These are phyloP conservation scores for Starmerella bacillaris DNA, from an alignment of 805 yeast genomes.

Conservation along the genomic window DNA sequence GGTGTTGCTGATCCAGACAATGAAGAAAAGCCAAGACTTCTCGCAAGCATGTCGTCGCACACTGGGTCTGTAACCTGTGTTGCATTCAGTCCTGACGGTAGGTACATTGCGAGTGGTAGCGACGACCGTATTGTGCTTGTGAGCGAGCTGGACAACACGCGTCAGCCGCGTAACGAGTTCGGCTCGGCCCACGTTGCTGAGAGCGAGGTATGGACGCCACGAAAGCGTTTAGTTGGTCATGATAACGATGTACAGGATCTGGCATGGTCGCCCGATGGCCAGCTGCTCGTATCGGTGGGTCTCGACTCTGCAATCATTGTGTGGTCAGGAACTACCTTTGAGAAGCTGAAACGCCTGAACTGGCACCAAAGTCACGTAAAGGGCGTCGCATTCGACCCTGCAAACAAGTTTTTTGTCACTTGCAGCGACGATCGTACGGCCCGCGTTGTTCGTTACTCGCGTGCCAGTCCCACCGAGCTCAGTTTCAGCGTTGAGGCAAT, in stretches of 20 bases:
- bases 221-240: slow-evolving; percentile 85
- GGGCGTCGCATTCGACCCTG: slow-evolving; percentile 95
- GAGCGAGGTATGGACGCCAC: slow-evolving; percentile 83
- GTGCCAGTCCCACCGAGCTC: slow-evolving; percentile 43
- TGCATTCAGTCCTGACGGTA: slow-evolving; percentile 78
- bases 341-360: slow-evolving; percentile 72
- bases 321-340: slow-evolving; percentile 88
- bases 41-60: slow-evolving; percentile 85
- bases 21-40: slow-evolving; percentile 11
- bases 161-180: slow-evolving; percentile 35
- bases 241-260: slow-evolving; percentile 95
- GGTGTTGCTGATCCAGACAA: slow-evolving; percentile 45
- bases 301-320: slow-evolving; percentile 80
- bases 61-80: slow-evolving; percentile 94
- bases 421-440: slow-evolving; percentile 91
- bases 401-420: slow-evolving; percentile 91
- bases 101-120: slow-evolving; percentile 83
- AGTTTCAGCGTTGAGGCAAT: slow-evolving; percentile 76
- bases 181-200: slow-evolving; percentile 49
- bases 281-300: slow-evolving; percentile 82
- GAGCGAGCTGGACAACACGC: slow-evolving; percentile 78
- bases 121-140: slow-evolving; percentile 82
- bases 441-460: slow-evolving; percentile 70
- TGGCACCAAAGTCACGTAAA: slow-evolving; percentile 90
- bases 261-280: slow-evolving; percentile 94